Conservation (phyloP, 176 grass and related monocot species). For the Elaeis guineensis region DNA sequence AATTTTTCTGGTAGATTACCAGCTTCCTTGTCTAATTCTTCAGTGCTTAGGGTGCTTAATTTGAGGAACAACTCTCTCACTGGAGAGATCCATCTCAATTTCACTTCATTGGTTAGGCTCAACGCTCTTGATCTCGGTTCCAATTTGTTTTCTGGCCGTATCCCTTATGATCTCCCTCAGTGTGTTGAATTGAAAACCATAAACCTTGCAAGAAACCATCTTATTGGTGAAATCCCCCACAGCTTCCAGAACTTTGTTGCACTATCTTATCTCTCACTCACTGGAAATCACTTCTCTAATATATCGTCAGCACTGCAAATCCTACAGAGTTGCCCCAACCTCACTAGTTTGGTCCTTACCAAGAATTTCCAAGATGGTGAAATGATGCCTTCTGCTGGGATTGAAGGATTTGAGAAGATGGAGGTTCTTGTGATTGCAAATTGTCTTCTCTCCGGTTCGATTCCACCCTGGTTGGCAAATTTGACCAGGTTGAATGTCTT, state of each 20-base stretch:
- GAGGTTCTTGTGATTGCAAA: slow-evolving; percentile 82
- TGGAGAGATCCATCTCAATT: slow-evolving; percentile 43
- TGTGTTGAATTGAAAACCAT: slow-evolving; percentile 55
- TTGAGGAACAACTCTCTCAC: slow-evolving; percentile 63
- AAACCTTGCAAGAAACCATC: slow-evolving; percentile 74
- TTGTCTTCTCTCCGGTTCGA: slow-evolving; percentile 49
- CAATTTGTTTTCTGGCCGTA: slow-evolving; percentile 48
- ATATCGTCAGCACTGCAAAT: slow-evolving; percentile 51
- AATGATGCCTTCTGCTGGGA: slow-evolving; percentile 45
- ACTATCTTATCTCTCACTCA: slow-evolving; percentile 55
- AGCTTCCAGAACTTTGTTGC: slow-evolving; percentile 58
- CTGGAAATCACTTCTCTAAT: slow-evolving; percentile 64
- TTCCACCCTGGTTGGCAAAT: slow-evolving; percentile 53
- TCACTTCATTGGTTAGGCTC: slow-evolving; percentile 28
- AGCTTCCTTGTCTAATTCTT: slow-evolving; percentile 42
- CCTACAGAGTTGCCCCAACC: slow-evolving; percentile 62
- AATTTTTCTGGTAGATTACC: slow-evolving; percentile 47
- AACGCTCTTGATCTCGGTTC: slow-evolving; percentile 63
- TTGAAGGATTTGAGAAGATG: slow-evolving; percentile 63
- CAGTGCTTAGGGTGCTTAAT: slow-evolving; percentile 43
- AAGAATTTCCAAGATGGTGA: slow-evolving; percentile 63
- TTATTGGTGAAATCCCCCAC: slow-evolving; percentile 50
- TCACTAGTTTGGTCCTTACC: slow-evolving; percentile 69
- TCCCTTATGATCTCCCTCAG: slow-evolving; percentile 30
- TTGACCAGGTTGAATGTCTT: slow-evolving; percentile 44